Percentiles rank a stretch among this genome's conserved stretches.
Conservation (phyloP, 108 stramenopile genomes). For the Cyclotella choctawhatcheeana region DNA sequence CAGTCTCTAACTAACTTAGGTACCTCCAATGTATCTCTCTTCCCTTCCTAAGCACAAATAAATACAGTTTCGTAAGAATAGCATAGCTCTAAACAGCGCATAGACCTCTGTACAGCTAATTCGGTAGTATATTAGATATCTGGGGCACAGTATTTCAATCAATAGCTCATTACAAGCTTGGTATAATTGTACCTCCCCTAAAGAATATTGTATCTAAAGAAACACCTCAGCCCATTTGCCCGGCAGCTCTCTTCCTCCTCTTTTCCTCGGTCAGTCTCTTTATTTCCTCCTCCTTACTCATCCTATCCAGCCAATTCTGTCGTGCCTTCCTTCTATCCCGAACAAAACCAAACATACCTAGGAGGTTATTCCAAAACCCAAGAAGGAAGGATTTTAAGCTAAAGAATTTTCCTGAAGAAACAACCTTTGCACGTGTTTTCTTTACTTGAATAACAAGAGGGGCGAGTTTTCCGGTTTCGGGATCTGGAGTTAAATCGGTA, state of each 20-base stretch:
- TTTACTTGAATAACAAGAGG: constrained; percentile 64
- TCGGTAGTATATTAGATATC: too few relatives aligned
- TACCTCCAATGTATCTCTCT: too few relatives aligned
- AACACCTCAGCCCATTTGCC: background rate
- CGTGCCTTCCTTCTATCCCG: constrained; percentile 64
- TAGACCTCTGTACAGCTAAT: too few relatives aligned
- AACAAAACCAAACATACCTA: constrained; percentile 89
- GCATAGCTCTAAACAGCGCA: too few relatives aligned
- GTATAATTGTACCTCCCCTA: too few relatives aligned
- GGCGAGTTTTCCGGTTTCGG: constrained; percentile 45
- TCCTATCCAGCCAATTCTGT: constrained; percentile 79
- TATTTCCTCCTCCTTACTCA: constrained; percentile 72
- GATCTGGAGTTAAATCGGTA: constrained; percentile 35
- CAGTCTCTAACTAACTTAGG: too few relatives aligned
- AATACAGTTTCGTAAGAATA: too few relatives aligned
- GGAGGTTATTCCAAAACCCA: constrained; percentile 86
- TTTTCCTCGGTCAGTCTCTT: constrained; percentile 63
- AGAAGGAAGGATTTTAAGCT: constrained; percentile 72
- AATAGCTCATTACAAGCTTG: too few relatives aligned
- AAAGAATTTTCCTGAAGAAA: constrained; percentile 74
- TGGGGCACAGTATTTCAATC: too few relatives aligned
- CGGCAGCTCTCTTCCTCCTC: constrained; percentile 37
- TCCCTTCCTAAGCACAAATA: too few relatives aligned
- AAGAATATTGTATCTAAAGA: background rate
- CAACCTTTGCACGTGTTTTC: constrained; percentile 63